Percentiles rank a stretch among this genome's conserved stretches.
Evolutionary conservation across 2,329 filamentous ascomycete species (phyloP).

Genomic region (Aspergillus phoenicis): DNA sequence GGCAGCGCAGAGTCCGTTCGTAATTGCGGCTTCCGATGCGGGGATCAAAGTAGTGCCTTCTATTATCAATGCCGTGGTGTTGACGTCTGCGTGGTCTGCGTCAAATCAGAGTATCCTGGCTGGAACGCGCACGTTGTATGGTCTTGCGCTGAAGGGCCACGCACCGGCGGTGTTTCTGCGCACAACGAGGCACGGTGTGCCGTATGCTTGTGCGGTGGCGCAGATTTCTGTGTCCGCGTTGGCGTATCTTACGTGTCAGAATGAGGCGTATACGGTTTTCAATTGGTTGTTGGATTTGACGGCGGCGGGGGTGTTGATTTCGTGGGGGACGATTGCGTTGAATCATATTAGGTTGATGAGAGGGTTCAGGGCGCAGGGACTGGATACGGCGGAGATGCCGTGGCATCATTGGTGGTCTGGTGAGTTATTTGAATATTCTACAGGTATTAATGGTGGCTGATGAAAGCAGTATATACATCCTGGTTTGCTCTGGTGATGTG

Average conservation of each 20-base stretch:
- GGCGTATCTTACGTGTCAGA: conserved; percentile 48
- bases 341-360: conserved; percentile 62
- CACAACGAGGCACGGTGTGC: conserved; percentile 42
- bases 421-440: conserved; percentile 38
- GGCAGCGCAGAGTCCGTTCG: conserved; percentile 57
- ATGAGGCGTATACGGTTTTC: conserved; percentile 63
- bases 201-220: conserved; percentile 46
- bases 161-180: conserved; percentile 54
- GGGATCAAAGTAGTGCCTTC: conserved; percentile 68
- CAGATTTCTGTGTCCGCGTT: conserved; percentile 47
- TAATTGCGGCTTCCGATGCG: conserved; percentile 70
- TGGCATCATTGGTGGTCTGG: conserved; percentile 67
- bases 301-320: conserved; percentile 64
- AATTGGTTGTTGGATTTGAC: conserved; percentile 67
- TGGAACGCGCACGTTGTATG: conserved; percentile 56
- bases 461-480: conserved; percentile 58
- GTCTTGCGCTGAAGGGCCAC: conserved; percentile 51
- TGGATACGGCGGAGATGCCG: conserved; percentile 55
- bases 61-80: conserved; percentile 75
- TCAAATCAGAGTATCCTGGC: conserved; percentile 67
- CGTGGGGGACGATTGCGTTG: conserved; percentile 62
- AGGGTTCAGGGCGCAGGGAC: conserved; percentile 59
- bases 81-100: conserved; percentile 71
- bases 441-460: not conserved
- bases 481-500: conserved; percentile 62